phyloP scores from a whole-genome alignment of 441 rosid species.

The Adansonia gregorii region DNA sequence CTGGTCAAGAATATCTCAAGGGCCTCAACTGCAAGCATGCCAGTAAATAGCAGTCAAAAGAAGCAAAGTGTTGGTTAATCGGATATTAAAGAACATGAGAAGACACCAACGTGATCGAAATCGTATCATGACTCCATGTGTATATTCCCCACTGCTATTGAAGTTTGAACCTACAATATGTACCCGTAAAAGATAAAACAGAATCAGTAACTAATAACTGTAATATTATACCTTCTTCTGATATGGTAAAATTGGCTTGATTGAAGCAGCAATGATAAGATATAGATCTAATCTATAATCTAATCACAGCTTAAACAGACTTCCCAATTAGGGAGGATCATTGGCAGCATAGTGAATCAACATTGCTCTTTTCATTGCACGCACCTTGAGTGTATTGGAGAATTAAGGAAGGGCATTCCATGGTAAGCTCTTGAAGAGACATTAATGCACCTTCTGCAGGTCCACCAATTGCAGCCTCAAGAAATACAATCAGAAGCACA shows the following conservation, averaged over 20 bases:
- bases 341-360: slow-evolving; percentile 6
- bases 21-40: slow-evolving; percentile 69
- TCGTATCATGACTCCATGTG: slow-evolving; percentile 73
- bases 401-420: slow-evolving; percentile 67
- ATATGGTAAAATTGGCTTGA: background rate
- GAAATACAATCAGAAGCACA: slow-evolving; percentile 70
- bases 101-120: slow-evolving; percentile 68
- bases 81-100: slow-evolving; percentile 21
- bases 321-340: slow-evolving; percentile 10
- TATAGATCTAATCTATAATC: background rate
- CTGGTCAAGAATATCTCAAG: slow-evolving; percentile 66
- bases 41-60: slow-evolving; percentile 32
- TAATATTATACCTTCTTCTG: background rate
- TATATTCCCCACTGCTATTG: slow-evolving; percentile 63
- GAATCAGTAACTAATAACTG: background rate
- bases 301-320: slow-evolving; percentile 1
- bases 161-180: slow-evolving; percentile 71
- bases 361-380: slow-evolving; percentile 23
- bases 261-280: background rate
- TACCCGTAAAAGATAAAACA: slow-evolving; percentile 4
- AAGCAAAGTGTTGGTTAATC: slow-evolving; percentile 18
- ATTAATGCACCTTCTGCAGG: slow-evolving; percentile 66
- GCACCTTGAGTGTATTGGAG: slow-evolving; percentile 87
- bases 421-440: slow-evolving; percentile 52
- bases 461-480: slow-evolving; percentile 53